Conservation (phyloP, 208 protist species). For the Acanthamoeba triangularis region DNA sequence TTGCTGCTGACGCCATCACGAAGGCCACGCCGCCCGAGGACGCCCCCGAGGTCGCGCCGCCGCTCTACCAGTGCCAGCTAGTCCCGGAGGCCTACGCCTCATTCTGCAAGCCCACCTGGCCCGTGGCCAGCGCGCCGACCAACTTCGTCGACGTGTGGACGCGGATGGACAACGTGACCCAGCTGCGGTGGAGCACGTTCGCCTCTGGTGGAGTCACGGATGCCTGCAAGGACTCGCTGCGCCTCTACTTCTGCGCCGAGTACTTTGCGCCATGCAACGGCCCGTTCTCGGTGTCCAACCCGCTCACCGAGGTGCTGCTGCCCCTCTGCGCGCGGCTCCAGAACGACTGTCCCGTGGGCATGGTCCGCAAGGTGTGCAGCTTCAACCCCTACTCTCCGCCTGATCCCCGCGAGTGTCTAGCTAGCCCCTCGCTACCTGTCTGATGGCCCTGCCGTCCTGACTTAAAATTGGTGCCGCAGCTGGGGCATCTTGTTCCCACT, state of each 20-base stretch:
- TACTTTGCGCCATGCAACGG: conserved; percentile 75
- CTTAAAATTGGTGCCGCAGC: too few relatives aligned
- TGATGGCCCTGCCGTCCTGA: too few relatives aligned
- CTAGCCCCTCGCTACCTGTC: background rate
- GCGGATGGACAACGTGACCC: conserved; percentile 62
- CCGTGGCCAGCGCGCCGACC: conserved; percentile 71
- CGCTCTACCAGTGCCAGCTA: background rate
- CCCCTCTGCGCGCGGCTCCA: conserved; percentile 34
- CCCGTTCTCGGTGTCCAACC: background rate
- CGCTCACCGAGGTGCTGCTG: background rate
- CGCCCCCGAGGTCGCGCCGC: background rate
- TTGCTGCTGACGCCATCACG: background rate
- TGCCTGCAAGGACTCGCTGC: conserved; percentile 34
- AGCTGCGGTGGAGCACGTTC: conserved; percentile 28
- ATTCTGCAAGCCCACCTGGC: conserved; percentile 44
- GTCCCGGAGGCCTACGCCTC: conserved; percentile 15
- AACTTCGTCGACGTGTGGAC: conserved; percentile 67
- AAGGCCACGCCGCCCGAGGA: background rate
- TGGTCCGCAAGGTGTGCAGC: conserved; percentile 60
- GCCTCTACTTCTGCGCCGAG: conserved; percentile 38
- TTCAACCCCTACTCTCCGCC: conserved; percentile 76
- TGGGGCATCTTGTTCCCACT: too few relatives aligned
- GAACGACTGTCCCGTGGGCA: conserved; percentile 9
- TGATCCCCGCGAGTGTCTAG: background rate
- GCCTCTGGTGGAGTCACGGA: background rate